Percentiles rank a stretch among this genome's conserved stretches.
Evolutionary conservation across 768 basidiomycete species (phyloP).

Genomic region (Podaxis sp.): DNA sequence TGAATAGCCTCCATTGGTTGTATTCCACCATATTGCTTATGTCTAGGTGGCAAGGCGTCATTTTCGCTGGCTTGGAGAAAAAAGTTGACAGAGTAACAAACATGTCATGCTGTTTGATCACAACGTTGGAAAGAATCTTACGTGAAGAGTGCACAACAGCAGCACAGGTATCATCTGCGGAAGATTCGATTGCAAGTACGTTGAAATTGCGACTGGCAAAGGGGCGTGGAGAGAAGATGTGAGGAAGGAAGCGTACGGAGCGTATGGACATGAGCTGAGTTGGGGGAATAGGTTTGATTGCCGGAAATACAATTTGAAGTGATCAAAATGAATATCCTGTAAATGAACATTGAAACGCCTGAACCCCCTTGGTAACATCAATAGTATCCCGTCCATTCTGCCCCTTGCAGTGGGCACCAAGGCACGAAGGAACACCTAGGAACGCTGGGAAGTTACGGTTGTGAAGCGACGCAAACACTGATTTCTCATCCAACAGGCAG

Average conservation of each 20-base stretch:
- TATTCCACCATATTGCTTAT: constrained; percentile 66
- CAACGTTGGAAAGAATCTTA: constrained; percentile 76
- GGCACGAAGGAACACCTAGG: too few relatives aligned
- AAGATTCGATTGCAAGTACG: constrained; percentile 77
- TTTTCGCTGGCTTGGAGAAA: background rate
- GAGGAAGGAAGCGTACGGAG: background rate
- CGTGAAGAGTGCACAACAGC: constrained; percentile 75
- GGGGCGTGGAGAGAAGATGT: background rate
- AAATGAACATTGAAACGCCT: background rate
- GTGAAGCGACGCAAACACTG: background rate
- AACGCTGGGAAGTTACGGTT: background rate
- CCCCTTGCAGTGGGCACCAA: too few relatives aligned
- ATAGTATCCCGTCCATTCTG: too few relatives aligned
- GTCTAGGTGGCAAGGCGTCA: constrained; percentile 29
- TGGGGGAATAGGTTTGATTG: background rate
- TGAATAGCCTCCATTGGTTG: constrained; percentile 73
- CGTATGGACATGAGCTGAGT: constrained; percentile 4
- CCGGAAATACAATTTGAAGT: background rate
- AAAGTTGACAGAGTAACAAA: constrained; percentile 23
- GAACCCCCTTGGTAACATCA: background rate
- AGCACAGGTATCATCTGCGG: constrained; percentile 92
- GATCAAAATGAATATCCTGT: too few relatives aligned
- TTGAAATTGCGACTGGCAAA: constrained; percentile 38
- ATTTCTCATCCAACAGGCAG: background rate
- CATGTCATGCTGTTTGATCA: constrained; percentile 76